These are phyloP conservation scores for Ceratobasidium sp. DNA, from an alignment of 1,284 basidiomycete genomes.

Conservation along the genomic window DNA sequence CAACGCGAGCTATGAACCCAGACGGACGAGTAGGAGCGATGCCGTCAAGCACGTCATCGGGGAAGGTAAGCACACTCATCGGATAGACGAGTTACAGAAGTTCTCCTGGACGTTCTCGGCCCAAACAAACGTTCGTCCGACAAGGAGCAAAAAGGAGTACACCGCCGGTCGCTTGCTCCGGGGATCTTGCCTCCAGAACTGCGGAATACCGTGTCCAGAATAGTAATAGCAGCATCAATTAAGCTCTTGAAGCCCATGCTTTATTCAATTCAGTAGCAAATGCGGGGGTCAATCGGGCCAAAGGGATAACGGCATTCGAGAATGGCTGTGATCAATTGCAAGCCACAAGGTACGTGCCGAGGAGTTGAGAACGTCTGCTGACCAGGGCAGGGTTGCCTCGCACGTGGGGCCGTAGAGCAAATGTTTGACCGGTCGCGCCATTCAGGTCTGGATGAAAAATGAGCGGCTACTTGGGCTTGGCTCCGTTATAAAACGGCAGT, in stretches of 20 bases:
- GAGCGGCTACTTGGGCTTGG: slow-evolving; percentile 27
- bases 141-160: slow-evolving; percentile 11
- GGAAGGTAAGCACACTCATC: not conserved
- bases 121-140: slow-evolving; percentile 33
- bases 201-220: slow-evolving; percentile 10
- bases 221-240: slow-evolving; percentile 13
- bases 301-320: slow-evolving; percentile 36
- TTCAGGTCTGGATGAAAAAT: slow-evolving; percentile 20
- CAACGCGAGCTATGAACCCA: slow-evolving; percentile 61
- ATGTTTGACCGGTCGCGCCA: slow-evolving; percentile 16
- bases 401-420: slow-evolving; percentile 24
- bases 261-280: slow-evolving; percentile 7
- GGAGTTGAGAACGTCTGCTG: slow-evolving; percentile 28
- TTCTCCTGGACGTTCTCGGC: slow-evolving; percentile 3
- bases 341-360: slow-evolving; percentile 20
- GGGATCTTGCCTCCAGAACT: not conserved
- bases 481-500: slow-evolving; percentile 4
- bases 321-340: slow-evolving; percentile 15
- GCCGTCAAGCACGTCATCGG: not conserved
- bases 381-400: slow-evolving; percentile 10
- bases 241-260: not conserved
- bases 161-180: not conserved
- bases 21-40: slow-evolving; percentile 47
- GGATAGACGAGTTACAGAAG: not conserved
- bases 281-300: slow-evolving; percentile 24